Evolutionary conservation across 306 rosid genomes (phyloP), one percentile per base, ranked within the genome.

Genomic region (Gynostemma pentaphyllum): DNA sequence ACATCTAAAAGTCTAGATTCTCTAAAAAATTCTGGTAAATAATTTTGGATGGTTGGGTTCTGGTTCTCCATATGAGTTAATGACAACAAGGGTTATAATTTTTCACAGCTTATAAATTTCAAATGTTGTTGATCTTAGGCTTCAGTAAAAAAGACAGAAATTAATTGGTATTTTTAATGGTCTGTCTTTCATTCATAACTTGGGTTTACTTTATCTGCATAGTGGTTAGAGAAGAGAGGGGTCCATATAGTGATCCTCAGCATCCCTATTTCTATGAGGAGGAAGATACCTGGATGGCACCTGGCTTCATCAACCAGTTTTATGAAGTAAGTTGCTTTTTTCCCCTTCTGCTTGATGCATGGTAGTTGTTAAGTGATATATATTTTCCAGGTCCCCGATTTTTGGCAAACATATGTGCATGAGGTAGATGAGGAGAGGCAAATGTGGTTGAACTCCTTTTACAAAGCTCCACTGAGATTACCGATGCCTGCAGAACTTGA

Each of bases 401-500:
- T 72, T 71, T 92, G 96, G 98, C 86, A 88, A 76, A 78, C 80
- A 13, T 92, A 92, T 51, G 90, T 69, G 76, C 78, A 75, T 37
- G 98, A 88, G 77, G 96, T 92, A 41, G 98, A 92, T 70, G 73
- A 80, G 76, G 98, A 92, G 76, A 84, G 98, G 75, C 88, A 88
- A 79, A 84, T 88, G 98, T 92, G 98, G 98, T 72, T 92, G 65
- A 92, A 92, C 82, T 88, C 96, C 55, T 92, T 92, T 74, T 92
- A 92, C 62, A 92, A 72, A 78, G 78, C 95, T 74, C 98, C 98
- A 29, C 81, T 88, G 68, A 88, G 96, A 78, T 66, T 92, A 55
- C 95, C 98, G 15, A 92, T 92, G 98, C 96, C 96, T 57, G 85
- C 98, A 50, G 98, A 92, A 82, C 90, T 92, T 42, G 96, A 88